phyloP scores from a whole-genome alignment of 169 alveolate genomes.

The Cryptosporidium sp. region DNA sequence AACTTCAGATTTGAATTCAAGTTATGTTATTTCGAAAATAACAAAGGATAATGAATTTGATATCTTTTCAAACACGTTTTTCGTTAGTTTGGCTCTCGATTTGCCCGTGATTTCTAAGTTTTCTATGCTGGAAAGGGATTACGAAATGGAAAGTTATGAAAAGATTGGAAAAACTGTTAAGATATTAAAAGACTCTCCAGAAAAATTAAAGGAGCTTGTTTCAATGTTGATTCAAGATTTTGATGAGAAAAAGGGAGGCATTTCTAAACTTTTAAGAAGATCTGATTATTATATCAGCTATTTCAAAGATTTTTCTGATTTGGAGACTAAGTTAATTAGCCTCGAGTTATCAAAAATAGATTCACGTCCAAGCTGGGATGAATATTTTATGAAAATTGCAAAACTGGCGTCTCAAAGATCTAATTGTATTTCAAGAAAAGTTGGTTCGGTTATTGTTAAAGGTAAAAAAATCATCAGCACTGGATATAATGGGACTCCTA shows the following conservation, averaged over 20 bases:
- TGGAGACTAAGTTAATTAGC: conserved; percentile 7
- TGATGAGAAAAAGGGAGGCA: not conserved
- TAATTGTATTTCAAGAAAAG: conserved; percentile 88
- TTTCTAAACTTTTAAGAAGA: conserved; percentile 3
- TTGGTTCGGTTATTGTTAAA: conserved; percentile 86
- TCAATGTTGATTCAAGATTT: conserved; percentile 1
- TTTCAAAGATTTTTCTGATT: conserved; percentile 5
- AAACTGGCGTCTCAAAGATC: conserved; percentile 85
- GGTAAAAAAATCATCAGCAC: conserved; percentile 84
- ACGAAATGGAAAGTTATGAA: not conserved
- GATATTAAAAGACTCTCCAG: not conserved
- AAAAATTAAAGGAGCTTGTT: not conserved
- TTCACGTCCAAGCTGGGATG: conserved; percentile 84
- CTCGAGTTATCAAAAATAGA: not conserved
- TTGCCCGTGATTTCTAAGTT: not conserved
- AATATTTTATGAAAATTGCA: conserved; percentile 88
- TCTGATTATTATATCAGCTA: conserved; percentile 18
- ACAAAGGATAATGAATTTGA: conserved; percentile 26
- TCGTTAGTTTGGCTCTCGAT: conserved; percentile 40
- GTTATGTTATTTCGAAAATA: conserved; percentile 24
- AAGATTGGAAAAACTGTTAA: not conserved
- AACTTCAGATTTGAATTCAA: conserved; percentile 32
- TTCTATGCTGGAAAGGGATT: not conserved
- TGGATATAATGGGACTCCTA: conserved; percentile 91
- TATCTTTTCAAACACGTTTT: conserved; percentile 34